These are phyloP conservation scores for Phytophthora boehmeriae DNA, from an alignment of 352 stramenopile genomes.

Conservation along the genomic window DNA sequence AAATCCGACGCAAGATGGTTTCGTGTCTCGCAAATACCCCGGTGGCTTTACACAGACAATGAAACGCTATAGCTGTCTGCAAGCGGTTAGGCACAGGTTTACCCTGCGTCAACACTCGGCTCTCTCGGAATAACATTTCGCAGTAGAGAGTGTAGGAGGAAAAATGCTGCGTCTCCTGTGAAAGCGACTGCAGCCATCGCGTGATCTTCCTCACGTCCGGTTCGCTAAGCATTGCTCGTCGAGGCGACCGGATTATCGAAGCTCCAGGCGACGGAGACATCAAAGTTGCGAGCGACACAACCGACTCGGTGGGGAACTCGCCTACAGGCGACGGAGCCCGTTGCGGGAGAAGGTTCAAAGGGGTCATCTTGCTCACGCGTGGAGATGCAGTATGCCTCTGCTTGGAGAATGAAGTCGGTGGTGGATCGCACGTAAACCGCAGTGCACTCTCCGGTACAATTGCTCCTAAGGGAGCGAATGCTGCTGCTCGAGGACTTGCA, in stretches of 20 bases:
- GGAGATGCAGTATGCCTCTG: constrained; percentile 19
- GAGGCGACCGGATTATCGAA: constrained; percentile 11
- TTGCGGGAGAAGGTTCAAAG: constrained; percentile 12
- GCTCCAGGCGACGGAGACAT: constrained; percentile 7
- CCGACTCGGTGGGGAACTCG: constrained; percentile 32
- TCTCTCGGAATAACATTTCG: constrained; percentile 77
- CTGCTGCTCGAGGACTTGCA: constrained; percentile 13
- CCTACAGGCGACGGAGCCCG: constrained; percentile 43
- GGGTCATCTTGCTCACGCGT: constrained; percentile 22
- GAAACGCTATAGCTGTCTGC: constrained; percentile 75
- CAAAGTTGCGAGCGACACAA: constrained; percentile 18
- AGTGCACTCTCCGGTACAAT: neutral
- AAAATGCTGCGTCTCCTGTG: constrained; percentile 44
- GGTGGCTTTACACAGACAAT: constrained; percentile 71
- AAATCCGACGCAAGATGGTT: constrained; percentile 59
- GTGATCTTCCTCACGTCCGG: constrained; percentile 69
- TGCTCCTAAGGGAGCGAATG: constrained; percentile 4
- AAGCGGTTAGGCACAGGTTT: constrained; percentile 72
- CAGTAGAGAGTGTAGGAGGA: constrained; percentile 79
- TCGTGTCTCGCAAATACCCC: constrained; percentile 70
- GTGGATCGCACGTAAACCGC: neutral
- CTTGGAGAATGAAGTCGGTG: constrained; percentile 14
- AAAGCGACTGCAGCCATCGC: constrained; percentile 62
- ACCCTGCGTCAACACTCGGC: constrained; percentile 56
- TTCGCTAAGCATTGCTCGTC: constrained; percentile 40